phyloP scores from a whole-genome alignment of 164 flowering plant genomes.

The Sedum album region DNA sequence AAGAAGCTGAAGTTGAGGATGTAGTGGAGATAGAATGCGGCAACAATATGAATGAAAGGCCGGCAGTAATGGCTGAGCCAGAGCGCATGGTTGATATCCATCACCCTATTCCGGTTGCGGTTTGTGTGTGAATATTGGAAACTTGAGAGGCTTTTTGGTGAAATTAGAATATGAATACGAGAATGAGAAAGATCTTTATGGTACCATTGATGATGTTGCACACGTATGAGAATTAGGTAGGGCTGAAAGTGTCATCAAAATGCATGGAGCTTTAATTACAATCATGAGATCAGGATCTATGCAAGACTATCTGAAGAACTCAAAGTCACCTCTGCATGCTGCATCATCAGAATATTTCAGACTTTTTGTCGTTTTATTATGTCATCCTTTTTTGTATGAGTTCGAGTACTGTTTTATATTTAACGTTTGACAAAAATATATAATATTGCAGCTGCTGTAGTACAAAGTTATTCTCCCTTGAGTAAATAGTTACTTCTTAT shows the following conservation, averaged over 20 bases:
- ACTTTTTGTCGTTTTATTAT: not conserved
- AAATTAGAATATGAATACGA: too few relatives aligned
- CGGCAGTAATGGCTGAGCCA: not conserved
- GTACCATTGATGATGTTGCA: too few relatives aligned
- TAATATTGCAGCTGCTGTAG: not conserved
- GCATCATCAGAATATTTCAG: constrained; percentile 1
- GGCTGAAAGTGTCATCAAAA: not conserved
- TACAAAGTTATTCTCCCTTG: not conserved
- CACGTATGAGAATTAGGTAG: too few relatives aligned
- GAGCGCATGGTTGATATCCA: not conserved
- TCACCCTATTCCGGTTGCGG: not conserved
- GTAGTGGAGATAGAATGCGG: not conserved
- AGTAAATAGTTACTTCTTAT: not conserved
- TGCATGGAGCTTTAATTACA: constrained; percentile 1
- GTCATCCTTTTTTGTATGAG: not conserved
- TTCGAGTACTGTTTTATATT: not conserved
- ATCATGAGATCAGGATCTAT: not conserved
- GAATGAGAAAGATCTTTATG: too few relatives aligned
- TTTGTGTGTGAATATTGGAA: not conserved
- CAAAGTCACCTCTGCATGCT: not conserved
- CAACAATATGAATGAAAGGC: not conserved
- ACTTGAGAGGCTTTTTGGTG: too few relatives aligned
- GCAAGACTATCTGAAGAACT: not conserved
- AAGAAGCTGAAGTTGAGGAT: not conserved
- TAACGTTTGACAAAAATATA: not conserved